Base-by-base conservation (phyloP, 1,284 basidiomycete genomes). In the Serendipita sp. region DNA sequence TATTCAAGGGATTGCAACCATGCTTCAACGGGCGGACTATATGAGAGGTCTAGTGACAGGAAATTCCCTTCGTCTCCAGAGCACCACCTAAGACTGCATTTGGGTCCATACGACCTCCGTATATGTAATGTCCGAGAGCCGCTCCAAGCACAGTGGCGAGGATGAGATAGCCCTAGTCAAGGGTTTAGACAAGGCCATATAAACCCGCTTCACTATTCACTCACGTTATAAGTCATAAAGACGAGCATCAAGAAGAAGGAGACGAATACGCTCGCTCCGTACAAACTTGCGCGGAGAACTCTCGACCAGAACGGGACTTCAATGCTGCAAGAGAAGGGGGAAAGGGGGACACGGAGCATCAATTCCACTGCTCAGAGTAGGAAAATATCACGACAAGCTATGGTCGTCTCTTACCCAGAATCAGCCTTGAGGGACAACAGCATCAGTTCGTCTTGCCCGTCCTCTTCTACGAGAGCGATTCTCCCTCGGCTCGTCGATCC, bases 231-330 rank as follows among this genome's bases (percentile, higher is more conserved):
- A 3, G 88, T 91, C 88, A 91, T 91, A 74, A 88, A 90, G 50
- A 91, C 80, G 63, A 91, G 75, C 88, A 91, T 91, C 69, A 91
- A 81, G 79, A 91, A 91, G 77, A 88, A 88, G 30, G 87, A 89
- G 61, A 90, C 70, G 72, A 84, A 83, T 34, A 88, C 81, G 3
- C 80, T 81, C 4, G 74, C 72, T 34, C 82, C 87, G 68, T 91
- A 91, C 32, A 88, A 70, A 2, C 72, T 64, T 2, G 88, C 85
- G 34, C 88, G 79, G 38, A 82, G 69, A 15, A 78, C 63, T 17
- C 87, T 83, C 44, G 64, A 65, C 5, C 45, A 44, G 4, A 61
- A 41, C 1, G 70, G 69, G 2, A 71, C 67, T n/a, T 44, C 61
- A 34, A 66, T 58, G 22, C 68, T 70, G 47, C 32, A 38, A 60